Base-by-base conservation (phyloP, 306 rosid species). In the Cicer judaicum region DNA sequence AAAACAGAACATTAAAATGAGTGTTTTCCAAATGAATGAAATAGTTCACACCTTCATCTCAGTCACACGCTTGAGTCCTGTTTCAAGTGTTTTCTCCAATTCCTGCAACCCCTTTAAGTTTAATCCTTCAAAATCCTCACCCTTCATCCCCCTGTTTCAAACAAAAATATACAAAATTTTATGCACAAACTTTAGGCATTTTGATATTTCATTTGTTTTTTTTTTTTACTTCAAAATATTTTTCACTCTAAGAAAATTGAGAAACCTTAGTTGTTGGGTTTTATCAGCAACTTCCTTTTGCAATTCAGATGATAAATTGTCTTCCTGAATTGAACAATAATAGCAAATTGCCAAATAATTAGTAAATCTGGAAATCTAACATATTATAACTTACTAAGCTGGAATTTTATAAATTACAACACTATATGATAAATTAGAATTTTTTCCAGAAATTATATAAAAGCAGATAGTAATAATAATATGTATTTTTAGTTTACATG, bases 91-190 rank as follows among this genome's bases (percentile, higher is more conserved):
- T 54, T 57, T 65, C 75, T 76, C 81, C 21, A 76, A 56, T 39
- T 65, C 48, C 29, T 10, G 36, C 44, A 81, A 41, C 3, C 69
- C 85, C 21, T 81, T 75, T 5, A 81, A 7, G 50, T 39, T 59
- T 29, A 81, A 39, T 36, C 75, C 81, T 64, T 81, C 42, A 56
- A 81, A 47, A 71, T 76, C 75, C 48, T 76, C 81, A 19, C 81
- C 81, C 18, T 40, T 76, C 60, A 81, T 34, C 34, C 66, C 49
- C 66, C 85, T 81, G 49, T 1, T 56, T 40, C 39, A 42, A 61
- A 63, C 16, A 41, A 18, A 63, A 4, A 42, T 13, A 53, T 29
- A 8, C 15, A 47, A 14, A 13, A 46, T 40, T 46, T 70, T 52
- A 52, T 14, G 9, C 42, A 61, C 6, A 43, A 34, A 29, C 12